Conservation (phyloP, 1,284 basidiomycete species). For the Trichosporon asahii region DNA sequence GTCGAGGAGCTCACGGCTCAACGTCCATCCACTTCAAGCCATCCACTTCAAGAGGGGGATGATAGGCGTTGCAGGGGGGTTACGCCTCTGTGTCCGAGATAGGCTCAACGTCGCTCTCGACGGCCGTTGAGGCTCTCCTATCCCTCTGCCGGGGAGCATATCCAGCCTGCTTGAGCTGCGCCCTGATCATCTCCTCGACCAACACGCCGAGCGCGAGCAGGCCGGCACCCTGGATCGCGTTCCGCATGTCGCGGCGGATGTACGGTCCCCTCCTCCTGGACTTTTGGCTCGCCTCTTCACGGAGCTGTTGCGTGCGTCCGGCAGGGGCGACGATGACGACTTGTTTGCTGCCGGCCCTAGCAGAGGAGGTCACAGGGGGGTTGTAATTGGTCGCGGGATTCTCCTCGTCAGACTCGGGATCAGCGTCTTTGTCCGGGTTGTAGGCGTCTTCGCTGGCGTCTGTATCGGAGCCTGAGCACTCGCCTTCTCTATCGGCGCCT, state of each 20-base stretch:
- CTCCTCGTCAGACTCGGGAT: background rate
- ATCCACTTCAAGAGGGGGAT: too few relatives aligned
- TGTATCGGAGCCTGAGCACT: background rate
- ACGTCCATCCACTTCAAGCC: too few relatives aligned
- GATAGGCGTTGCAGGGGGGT: too few relatives aligned
- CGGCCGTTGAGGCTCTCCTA: background rate
- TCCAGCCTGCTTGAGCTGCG: conserved; percentile 24
- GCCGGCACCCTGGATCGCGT: conserved; percentile 35
- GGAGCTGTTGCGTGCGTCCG: background rate
- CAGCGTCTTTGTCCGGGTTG: background rate
- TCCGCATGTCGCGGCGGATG: conserved; percentile 33
- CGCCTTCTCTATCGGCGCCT: background rate
- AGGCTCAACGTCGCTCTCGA: background rate
- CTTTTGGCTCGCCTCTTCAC: too few relatives aligned
- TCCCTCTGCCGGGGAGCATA: background rate
- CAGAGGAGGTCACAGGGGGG: background rate
- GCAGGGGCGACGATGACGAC: background rate
- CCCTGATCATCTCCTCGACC: conserved; percentile 30
- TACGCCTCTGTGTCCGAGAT: background rate
- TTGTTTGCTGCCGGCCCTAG: too few relatives aligned
- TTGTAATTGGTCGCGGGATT: background rate
- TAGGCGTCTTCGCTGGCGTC: conserved; percentile 13
- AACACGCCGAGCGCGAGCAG: conserved; percentile 40
- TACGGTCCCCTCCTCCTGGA: background rate
- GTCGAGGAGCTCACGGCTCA: background rate